phyloP scores from a whole-genome alignment of 139 green algal genomes.

The Auxenochlorella pyrenoidosa region DNA sequence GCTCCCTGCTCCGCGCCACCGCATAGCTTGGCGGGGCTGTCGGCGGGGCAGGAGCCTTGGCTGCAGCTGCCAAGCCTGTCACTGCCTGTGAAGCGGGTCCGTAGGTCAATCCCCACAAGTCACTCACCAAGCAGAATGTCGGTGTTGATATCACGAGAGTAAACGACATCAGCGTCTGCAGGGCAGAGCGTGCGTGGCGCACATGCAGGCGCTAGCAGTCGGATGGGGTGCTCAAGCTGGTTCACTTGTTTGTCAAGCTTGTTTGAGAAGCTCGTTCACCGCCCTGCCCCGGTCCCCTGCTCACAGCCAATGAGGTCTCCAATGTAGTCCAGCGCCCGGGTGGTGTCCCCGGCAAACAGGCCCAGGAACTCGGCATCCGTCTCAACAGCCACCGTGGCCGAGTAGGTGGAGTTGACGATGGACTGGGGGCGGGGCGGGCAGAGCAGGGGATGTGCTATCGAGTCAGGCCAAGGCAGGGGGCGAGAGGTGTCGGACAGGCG shows the following conservation, averaged over 20 bases:
- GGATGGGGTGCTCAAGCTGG: too few relatives aligned
- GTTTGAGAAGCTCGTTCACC: too few relatives aligned
- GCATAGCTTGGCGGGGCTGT: too few relatives aligned
- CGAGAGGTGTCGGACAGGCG: too few relatives aligned
- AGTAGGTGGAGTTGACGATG: not conserved
- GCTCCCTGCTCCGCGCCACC: not conserved
- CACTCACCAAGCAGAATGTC: constrained; percentile 10
- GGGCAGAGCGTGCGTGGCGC: not conserved
- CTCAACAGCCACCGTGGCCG: constrained; percentile 6
- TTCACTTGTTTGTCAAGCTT: too few relatives aligned
- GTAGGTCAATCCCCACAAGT: too few relatives aligned
- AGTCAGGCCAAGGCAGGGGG: not conserved
- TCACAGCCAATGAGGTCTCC: constrained; percentile 18
- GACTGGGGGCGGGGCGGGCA: not conserved
- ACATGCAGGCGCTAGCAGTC: too few relatives aligned
- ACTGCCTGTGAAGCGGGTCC: too few relatives aligned
- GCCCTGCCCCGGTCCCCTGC: not conserved
- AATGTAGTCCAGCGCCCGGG: constrained; percentile 1
- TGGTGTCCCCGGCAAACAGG: not conserved
- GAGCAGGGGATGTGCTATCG: not conserved
- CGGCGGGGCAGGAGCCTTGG: too few relatives aligned
- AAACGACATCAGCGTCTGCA: constrained; percentile 23
- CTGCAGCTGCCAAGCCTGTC: too few relatives aligned
- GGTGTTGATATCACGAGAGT: constrained; percentile 8
- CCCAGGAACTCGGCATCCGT: constrained; percentile 3